Percentiles rank a stretch among this genome's conserved stretches.
These are phyloP conservation scores for Kappamyces sp. DNA, from an alignment of 192 early-diverging fungal genomes.

Conservation along the genomic window DNA sequence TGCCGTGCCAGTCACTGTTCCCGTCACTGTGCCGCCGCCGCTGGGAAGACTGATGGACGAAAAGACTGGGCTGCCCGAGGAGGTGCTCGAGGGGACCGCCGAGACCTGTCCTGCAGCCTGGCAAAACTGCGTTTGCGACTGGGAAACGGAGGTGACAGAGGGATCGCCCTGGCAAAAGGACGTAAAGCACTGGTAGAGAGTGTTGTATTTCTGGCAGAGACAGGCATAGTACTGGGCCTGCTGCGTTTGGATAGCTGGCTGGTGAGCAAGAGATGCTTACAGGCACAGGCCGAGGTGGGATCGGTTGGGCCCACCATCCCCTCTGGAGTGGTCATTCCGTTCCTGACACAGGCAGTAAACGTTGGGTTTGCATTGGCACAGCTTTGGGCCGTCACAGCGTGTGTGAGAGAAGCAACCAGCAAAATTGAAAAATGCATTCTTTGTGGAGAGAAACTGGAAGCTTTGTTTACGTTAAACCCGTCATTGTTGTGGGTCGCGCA, in stretches of 20 bases:
- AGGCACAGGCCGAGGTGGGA: not conserved
- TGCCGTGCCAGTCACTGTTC: too few relatives aligned
- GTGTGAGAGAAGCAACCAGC: not conserved
- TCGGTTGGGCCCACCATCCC: not conserved
- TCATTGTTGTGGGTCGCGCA: too few relatives aligned
- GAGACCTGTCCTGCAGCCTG: not conserved
- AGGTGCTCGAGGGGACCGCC: too few relatives aligned
- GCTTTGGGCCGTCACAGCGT: not conserved
- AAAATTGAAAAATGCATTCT: not conserved
- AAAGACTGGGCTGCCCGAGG: too few relatives aligned
- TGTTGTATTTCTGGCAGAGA: not conserved
- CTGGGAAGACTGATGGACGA: too few relatives aligned
- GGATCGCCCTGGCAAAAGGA: not conserved
- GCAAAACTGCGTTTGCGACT: not conserved
- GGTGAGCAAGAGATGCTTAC: too few relatives aligned
- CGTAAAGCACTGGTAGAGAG: not conserved
- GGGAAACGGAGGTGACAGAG: not conserved
- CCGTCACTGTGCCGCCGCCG: too few relatives aligned
- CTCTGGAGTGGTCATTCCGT: not conserved
- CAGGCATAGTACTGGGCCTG: constrained; percentile 1
- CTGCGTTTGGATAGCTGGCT: not conserved
- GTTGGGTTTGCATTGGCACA: not conserved
- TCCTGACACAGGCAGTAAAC: not conserved
- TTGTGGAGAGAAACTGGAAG: not conserved
- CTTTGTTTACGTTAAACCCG: too few relatives aligned